A percentile compares a stretch with the other conserved stretches of the same genome.
These are phyloP conservation scores for Trichoderma sp. DNA, from an alignment of 2,329 filamentous ascomycete genomes.

Conservation along the genomic window DNA sequence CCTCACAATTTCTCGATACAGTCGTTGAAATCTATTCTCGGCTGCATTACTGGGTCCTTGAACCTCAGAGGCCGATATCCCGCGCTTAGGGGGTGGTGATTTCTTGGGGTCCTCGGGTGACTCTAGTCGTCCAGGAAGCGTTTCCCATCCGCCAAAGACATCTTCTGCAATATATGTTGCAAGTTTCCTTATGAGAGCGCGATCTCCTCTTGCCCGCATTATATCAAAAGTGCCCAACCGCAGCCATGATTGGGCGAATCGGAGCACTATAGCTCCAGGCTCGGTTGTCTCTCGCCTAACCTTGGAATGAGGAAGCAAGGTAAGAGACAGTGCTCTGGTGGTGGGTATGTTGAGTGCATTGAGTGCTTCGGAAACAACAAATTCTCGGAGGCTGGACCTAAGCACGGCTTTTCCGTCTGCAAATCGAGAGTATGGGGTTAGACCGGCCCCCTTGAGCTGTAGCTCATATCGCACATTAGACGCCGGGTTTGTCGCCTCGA, in stretches of 20 bases:
- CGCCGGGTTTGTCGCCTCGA: conserved; percentile 76
- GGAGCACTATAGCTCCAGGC: conserved; percentile 86
- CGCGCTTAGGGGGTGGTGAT: conserved; percentile 46
- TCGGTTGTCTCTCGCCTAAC: conserved; percentile 80
- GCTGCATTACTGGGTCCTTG: conserved; percentile 67
- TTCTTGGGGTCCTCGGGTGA: conserved; percentile 48
- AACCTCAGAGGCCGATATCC: conserved; percentile 55
- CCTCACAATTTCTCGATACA: conserved; percentile 84
- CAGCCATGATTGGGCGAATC: conserved; percentile 90
- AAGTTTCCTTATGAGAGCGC: conserved; percentile 68
- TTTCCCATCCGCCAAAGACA: conserved; percentile 84
- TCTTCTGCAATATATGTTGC: conserved; percentile 84
- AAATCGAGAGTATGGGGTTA: conserved; percentile 93
- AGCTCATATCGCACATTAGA: conserved; percentile 79
- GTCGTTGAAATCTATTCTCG: conserved; percentile 81
- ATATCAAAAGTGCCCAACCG: conserved; percentile 95
- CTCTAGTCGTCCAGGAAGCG: conserved; percentile 62
- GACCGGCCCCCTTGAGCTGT: conserved; percentile 89
- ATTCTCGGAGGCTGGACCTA: conserved; percentile 89
- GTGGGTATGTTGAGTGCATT: conserved; percentile 82
- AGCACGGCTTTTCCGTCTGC: conserved; percentile 94
- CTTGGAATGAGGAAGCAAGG: conserved; percentile 67
- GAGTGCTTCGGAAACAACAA: conserved; percentile 84
- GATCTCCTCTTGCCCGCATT: conserved; percentile 76
- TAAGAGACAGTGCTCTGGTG: conserved; percentile 82